Base-by-base conservation (phyloP, 1,139 yeast genomes). In the Arxiozyma bovina region DNA sequence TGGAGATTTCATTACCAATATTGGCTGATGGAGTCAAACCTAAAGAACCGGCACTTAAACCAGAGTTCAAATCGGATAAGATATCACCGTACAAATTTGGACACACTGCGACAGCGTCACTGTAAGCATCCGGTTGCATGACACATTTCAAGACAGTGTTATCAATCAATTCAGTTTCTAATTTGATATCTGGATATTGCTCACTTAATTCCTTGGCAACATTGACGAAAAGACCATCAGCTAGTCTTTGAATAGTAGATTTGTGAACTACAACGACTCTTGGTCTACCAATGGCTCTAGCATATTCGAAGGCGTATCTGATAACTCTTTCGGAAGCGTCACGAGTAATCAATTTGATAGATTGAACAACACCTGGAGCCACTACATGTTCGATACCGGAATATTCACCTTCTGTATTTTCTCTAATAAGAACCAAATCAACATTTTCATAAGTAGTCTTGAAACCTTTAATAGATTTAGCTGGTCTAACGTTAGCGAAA, bases 401-500 rank as follows among this genome's bases (percentile, higher is more conserved):
- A 79, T 93, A 93, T 77, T 93, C 99, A 76, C 98, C 99, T 77
- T 93, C 99, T 66, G 99, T 93, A 82, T 93, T 93, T 77, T 93
- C 99, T 81, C 99, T 89, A 74, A 93, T 90, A 70, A 93, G 80
- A 52, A 93, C 97, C 60, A 96, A 86, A 76, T 93, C 95, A 62
- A 93, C 97, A 72, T 88, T 80, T 66, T 88, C 86, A 77, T 91
- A 93, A 51, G 97, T 95, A 60, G 98, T 93, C 74, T 91, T 81
- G 82, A 81, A 93, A 66, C 99, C 99, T 61, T 81, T 87, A 65
- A 93, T 82, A 56, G 96, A 86, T 76, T 86, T 86, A 75, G 98
- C 94, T 54, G 98, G 99, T 78, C 98, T 88, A 59, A 93, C 96
- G 74, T 93, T 93, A 70, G 99, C 99, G 65, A 90, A 93, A 68